phyloP scores from a whole-genome alignment of 2,329 filamentous ascomycete genomes.

The Harringtonia aguacate region DNA sequence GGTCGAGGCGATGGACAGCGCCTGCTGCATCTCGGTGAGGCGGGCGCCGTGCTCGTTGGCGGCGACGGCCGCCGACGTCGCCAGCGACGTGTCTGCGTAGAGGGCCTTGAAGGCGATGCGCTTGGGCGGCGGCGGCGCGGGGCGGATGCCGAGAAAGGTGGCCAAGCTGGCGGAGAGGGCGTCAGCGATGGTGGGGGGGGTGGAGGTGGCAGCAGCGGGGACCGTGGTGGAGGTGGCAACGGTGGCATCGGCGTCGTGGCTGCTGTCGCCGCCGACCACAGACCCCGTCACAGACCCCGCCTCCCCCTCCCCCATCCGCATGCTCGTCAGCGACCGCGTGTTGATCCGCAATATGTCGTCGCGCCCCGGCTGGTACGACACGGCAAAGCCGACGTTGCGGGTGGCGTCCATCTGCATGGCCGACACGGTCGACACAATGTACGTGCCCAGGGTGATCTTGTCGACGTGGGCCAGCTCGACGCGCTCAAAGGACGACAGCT shows the following conservation, averaged over 20 bases:
- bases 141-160: constrained; percentile 28
- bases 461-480: constrained; percentile 66
- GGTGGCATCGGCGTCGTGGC: constrained; percentile 4
- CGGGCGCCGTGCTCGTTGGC: constrained; percentile 20
- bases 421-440: constrained; percentile 82
- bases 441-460: constrained; percentile 68
- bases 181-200: background rate
- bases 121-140: constrained; percentile 19
- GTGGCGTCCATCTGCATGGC: constrained; percentile 63
- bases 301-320: constrained; percentile 16
- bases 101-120: constrained; percentile 46
- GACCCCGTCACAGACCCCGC: no score
- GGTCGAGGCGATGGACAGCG: constrained; percentile 60
- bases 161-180: constrained; percentile 21
- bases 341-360: constrained; percentile 70
- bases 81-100: constrained; percentile 40
- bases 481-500: constrained; percentile 84
- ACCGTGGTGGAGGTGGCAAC: background rate
- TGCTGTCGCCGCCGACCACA: constrained; percentile 10
- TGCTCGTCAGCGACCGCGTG: constrained; percentile 64
- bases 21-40: constrained; percentile 43
- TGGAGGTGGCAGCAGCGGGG: background rate
- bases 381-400: constrained; percentile 73
- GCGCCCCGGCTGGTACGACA: constrained; percentile 64
- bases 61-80: constrained; percentile 25